Base-by-base conservation (phyloP, 2,329 filamentous ascomycete genomes). In the Aaosphaeria pasadenensis region DNA sequence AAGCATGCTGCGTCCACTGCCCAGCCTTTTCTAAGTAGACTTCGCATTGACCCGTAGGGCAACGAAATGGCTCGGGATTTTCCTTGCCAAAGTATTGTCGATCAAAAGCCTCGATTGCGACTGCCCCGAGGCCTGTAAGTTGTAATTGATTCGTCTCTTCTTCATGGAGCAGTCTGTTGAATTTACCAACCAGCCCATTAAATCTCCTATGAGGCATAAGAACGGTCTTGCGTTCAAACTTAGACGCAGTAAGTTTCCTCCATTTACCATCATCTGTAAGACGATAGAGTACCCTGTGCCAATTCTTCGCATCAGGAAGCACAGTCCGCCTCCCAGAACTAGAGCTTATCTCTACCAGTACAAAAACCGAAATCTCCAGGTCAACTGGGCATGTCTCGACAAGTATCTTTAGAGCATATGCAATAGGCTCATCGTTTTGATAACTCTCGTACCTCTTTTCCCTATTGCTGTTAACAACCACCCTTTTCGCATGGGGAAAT, bases 1-100 rank as follows among this genome's bases (percentile, higher is more conserved):
- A 46, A 28, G 55, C 55, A 50, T 58, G 55, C n/a, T 44, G 9
- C 28, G 50, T 52, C 54, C 52, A 58, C 47, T 51, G 43, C n/a
- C 54, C 55, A 31, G 50, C 48, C 30, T 53, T 44, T 4, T 45
- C 43, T 39, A 58, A 56, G 31, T 45, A 47, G 5, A 24, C 48
- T 7, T 47, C 30, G 46, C 54, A 58, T 9, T 33, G 39, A 47
- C 39, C 31, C 3, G 17, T 13, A 4, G 54, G 54, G 39, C 54
- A 58, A 29, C 32, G 6, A 40, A 58, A 56, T 11, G 43, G 33
- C 30, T 44, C 40, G 9, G 43, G 43, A 4, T 38, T 39, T 38
- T 44, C 46, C 0, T 42, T 39, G 28, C 51, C 47, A 42, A 58
- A 58, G 45, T 56, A 42, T 46, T 58, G 41, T 7, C 49, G 48